Conservation (phyloP, 2,329 filamentous ascomycete genomes). For the Aspergillus intermedius region DNA sequence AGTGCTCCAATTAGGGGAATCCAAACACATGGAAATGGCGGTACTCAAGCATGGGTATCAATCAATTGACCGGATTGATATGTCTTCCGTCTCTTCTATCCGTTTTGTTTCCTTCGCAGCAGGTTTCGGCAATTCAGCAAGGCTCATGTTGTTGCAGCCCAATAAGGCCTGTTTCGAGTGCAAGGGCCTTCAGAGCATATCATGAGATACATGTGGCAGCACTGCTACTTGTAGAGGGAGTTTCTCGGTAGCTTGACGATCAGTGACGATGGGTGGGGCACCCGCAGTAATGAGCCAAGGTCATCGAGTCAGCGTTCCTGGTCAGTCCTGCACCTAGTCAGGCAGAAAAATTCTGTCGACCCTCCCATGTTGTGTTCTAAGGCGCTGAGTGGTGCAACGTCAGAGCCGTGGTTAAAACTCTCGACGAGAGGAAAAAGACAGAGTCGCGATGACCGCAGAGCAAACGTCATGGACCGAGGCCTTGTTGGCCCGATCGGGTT, state of each 20-base stretch:
- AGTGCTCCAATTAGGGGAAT: too few relatives aligned
- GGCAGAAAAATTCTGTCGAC: constrained; percentile 15
- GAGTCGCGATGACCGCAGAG: background rate
- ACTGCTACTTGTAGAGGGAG: background rate
- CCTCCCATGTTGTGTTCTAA: too few relatives aligned
- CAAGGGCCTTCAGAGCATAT: too few relatives aligned
- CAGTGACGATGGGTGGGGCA: background rate
- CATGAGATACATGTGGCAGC: background rate
- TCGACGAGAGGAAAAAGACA: background rate
- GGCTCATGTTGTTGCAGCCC: background rate
- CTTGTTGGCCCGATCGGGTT: constrained; percentile 13
- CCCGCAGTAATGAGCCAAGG: background rate
- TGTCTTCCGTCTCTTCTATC: too few relatives aligned
- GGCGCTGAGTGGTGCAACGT: constrained; percentile 23
- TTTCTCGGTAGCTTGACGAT: background rate
- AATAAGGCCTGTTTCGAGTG: background rate
- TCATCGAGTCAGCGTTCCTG: background rate
- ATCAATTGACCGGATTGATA: too few relatives aligned
- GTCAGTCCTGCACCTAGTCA: background rate
- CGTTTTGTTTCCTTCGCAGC: background rate
- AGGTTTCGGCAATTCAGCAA: background rate
- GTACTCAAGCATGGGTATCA: too few relatives aligned
- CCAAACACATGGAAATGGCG: too few relatives aligned
- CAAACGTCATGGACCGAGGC: constrained; percentile 24
- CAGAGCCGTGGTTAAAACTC: constrained; percentile 1